Evolutionary conservation across 176 grass and related monocot genomes (phyloP), one percentile per base, ranked within the genome.

Genomic region (Juncus effusus): DNA sequence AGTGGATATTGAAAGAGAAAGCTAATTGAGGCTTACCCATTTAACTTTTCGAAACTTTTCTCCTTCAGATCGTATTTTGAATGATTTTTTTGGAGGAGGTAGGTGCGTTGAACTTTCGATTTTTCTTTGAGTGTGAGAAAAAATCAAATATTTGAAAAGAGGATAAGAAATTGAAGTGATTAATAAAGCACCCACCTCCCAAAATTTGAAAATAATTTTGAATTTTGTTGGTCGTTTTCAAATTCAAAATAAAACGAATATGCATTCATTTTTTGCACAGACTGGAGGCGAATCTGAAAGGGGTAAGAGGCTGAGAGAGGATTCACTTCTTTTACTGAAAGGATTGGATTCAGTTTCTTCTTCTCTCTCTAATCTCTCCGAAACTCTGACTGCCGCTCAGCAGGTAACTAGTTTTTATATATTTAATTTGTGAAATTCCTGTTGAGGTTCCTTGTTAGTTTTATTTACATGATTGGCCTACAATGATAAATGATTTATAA

Each of bases 341-440:
- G 94, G 94, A 36, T 84, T 97, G 40, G 88, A 97, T 65, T 97
- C 94, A 9, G 94, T 97, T 12, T 77, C 88, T 10, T 82, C 85
- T 3, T 88, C 85, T 1, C 88, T 97, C 51, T 61, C 82, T 16
- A 85, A 89, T 54, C 82, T 97, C 53, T 92, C 94, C 10, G 78
- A 81, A 72, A 92, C 94, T 4, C 70, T 97, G 37, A 92, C 58
- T 35, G 77, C 88, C 14, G 88, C 88, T 5, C 94, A 92, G 78
- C 81, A 92, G 87, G 92, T 90, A 57, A 12, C 13, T 36, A 16
- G 42, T 5, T 10, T 28, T 55, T 37, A 42, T 16, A 10, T 49
- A 1, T 45, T 52, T n/a, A 35, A 36, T 60, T 54, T 54, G 35
- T 53, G 3, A 51, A 5, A 54, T 68, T 68, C 38, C 45, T 54